Evolutionary conservation across 2,329 filamentous ascomycete species (phyloP), one percentile per base, ranked within the genome.

Genomic region (Xenoacremonium recifei): DNA sequence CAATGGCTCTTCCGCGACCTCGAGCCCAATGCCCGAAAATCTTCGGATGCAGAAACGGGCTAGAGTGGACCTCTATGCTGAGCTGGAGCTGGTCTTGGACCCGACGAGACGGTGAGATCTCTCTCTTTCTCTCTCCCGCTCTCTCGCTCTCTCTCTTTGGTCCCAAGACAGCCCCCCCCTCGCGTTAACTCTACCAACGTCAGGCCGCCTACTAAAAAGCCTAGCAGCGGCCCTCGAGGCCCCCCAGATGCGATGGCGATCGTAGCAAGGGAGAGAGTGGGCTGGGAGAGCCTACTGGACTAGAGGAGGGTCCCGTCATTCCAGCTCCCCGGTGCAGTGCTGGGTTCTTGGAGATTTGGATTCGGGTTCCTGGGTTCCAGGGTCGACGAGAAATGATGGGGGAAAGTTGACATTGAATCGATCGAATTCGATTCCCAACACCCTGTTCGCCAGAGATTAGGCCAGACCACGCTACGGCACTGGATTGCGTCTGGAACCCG

Each of bases 271-370:
- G 23, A 27, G 23, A 13, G 23, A n/a, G n/a, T n/a, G n/a, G n/a
- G n/a, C n/a, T n/a, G n/a, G n/a, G n/a, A n/a, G n/a, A n/a, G n/a
- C n/a, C n/a, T n/a, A n/a, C n/a, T 27, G 23, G 23, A 27, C 13
- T 27, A 13, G 23, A 27, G 23, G 23, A 27, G 44, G 47, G 50
- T 35, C 33, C 52, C 44, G 35, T 45, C 50, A 55, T 57, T 53
- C 54, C 54, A 55, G 49, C 40, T 44, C 36, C 32, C 43, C 48
- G 50, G 51, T 50, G 50, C 45, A 25, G 39, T 27, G 23, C 23
- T 27, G 23, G 9, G 23, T 27, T 7, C 13, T 27, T 27, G 23
- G 23, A 27, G 7, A 7, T 13, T 27, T 27, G 23, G 23, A 47
- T 46, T 31, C 51, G 46, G 40, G 34, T 40, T 35, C 37, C 45